Percentiles rank a stretch among this genome's conserved stretches.
Conservation (phyloP, 2,329 filamentous ascomycete species). For the Zymoseptoria passerinii region DNA sequence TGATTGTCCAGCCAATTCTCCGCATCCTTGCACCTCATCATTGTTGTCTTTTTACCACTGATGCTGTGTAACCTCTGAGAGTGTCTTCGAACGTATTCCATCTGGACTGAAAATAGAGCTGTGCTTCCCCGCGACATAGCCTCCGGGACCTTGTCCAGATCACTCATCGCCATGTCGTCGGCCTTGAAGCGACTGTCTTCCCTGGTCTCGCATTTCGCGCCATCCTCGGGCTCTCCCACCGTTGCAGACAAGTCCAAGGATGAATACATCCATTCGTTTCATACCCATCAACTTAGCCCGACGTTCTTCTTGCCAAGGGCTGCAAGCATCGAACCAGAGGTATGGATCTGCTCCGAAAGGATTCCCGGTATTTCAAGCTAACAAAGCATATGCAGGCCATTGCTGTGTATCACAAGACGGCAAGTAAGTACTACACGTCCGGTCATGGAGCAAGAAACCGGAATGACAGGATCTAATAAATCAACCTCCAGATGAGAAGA, state of each 20-base stretch:
- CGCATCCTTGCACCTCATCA: not conserved
- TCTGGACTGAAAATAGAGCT: not conserved
- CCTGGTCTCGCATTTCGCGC: conserved; percentile 39
- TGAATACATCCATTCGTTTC: conserved; percentile 38
- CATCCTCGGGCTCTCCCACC: conserved; percentile 27
- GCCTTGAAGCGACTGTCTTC: conserved; percentile 53
- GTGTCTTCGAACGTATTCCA: not conserved
- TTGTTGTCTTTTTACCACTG: not conserved
- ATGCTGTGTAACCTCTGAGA: not conserved
- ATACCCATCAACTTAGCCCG: conserved; percentile 76
- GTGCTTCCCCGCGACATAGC: not conserved
- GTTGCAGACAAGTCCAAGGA: conserved; percentile 17
- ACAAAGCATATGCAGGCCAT: conserved; percentile 6
- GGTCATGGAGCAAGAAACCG: not conserved
- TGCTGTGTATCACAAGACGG: conserved; percentile 17
- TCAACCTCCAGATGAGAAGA: conserved; percentile 46
- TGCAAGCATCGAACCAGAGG: conserved; percentile 77
- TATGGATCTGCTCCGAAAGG: not conserved
- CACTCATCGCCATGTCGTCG: conserved; percentile 48
- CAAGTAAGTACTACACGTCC: conserved; percentile 1
- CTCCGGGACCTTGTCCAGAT: not conserved
- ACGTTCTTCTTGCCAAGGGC: conserved; percentile 83
- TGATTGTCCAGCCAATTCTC: not conserved
- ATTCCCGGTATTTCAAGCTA: not conserved
- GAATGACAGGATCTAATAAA: not conserved